Evolutionary conservation across 2,329 filamentous ascomycete genomes (phyloP).

Genomic region (Pyrenophora graminea): DNA sequence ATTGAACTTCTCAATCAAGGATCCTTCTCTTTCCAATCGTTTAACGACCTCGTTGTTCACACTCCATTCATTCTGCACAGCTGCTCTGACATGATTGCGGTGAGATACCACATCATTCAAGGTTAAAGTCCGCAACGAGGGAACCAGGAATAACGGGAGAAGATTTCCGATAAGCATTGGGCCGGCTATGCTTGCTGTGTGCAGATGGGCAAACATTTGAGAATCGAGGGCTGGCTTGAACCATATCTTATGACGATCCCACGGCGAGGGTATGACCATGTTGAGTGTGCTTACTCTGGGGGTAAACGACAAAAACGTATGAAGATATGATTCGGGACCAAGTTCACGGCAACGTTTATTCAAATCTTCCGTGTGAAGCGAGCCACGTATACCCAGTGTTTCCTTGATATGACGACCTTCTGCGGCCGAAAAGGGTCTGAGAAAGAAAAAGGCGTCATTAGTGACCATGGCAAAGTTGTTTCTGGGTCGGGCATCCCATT

Average conservation of each 20-base stretch:
- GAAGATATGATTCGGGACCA: neutral
- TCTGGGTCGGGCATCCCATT: conserved; percentile 1
- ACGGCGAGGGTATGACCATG: neutral
- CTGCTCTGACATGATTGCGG: neutral
- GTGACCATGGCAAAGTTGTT: neutral
- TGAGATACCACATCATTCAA: neutral
- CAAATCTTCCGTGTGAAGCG: neutral
- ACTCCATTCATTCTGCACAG: neutral
- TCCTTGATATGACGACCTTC: conserved; percentile 1
- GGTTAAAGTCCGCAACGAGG: conserved; percentile 3
- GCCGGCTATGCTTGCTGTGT: neutral
- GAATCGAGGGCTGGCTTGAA: neutral
- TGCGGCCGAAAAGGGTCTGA: neutral
- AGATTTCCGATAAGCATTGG: conserved; percentile 2
- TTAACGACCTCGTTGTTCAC: neutral
- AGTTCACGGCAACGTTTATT: neutral
- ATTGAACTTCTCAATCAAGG: conserved; percentile 3
- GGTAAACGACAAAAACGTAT: conserved; percentile 1
- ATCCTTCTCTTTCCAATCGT: conserved; percentile 4
- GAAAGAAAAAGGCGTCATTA: conserved; percentile 1
- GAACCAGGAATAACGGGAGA: conserved; percentile 4
- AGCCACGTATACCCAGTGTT: neutral
- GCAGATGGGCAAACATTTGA: conserved; percentile 3
- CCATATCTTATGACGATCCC: conserved; percentile 1
- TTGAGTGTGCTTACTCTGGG: neutral